Percentiles rank a stretch among this genome's conserved stretches.
Evolutionary conservation across 2,329 filamentous ascomycete species (phyloP).

Genomic region (Curvularia sp.): DNA sequence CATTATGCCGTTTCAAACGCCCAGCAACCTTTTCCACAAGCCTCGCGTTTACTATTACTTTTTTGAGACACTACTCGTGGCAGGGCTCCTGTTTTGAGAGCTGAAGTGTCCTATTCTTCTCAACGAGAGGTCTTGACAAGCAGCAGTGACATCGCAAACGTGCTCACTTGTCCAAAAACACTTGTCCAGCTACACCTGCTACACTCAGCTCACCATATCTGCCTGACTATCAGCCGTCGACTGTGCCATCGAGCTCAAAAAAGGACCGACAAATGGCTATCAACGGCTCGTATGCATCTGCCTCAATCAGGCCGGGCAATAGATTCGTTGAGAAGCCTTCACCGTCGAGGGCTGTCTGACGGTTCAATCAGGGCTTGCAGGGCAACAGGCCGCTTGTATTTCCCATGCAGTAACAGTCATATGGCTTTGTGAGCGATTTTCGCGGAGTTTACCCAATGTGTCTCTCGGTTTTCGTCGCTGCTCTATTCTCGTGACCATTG

Average conservation of each 20-base stretch:
- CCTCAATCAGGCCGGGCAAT: constrained; percentile 29
- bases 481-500: constrained; percentile 44
- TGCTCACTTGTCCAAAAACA: constrained; percentile 20
- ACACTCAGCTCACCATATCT: constrained; percentile 19
- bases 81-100: constrained; percentile 30
- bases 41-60: constrained; percentile 22
- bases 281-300: constrained; percentile 36
- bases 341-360: constrained; percentile 27
- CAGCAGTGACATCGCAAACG: constrained; percentile 17
- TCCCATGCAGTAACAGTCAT: constrained; percentile 43
- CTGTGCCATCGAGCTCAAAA: constrained; percentile 21
- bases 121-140: constrained; percentile 27
- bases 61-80: constrained; percentile 21
- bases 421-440: constrained; percentile 33
- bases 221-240: constrained; percentile 28
- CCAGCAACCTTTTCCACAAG: constrained; percentile 25
- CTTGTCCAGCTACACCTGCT: constrained; percentile 28
- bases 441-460: constrained; percentile 32
- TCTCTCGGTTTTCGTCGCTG: constrained; percentile 27
- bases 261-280: constrained; percentile 25
- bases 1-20: constrained; percentile 36
- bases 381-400: constrained; percentile 30
- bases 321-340: constrained; percentile 33
- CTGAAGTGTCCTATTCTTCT: constrained; percentile 30
- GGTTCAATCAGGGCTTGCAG: constrained; percentile 41